These are phyloP conservation scores for Peronospora belbahrii DNA, from an alignment of 352 stramenopile species.

Conservation along the genomic window DNA sequence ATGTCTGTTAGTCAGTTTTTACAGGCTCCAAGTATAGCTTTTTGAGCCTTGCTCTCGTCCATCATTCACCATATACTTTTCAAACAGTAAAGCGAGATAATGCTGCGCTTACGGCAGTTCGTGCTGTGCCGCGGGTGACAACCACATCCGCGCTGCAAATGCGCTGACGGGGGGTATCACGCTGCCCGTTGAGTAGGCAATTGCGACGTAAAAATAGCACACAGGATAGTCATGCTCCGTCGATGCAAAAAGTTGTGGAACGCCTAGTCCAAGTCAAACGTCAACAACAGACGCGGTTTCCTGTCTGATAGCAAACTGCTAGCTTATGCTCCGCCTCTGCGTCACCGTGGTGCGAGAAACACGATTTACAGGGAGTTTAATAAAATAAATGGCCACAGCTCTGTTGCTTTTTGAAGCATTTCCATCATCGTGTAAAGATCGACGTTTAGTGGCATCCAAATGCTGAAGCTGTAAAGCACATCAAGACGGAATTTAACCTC, in stretches of 20 bases:
- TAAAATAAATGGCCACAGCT: slow-evolving; percentile 25
- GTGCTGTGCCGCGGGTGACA: slow-evolving; percentile 30
- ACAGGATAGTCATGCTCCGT: slow-evolving; percentile 30
- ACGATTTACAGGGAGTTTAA: slow-evolving; percentile 24
- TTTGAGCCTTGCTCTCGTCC: slow-evolving; percentile 16
- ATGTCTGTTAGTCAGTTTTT: slow-evolving; percentile 21
- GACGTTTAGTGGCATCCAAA: slow-evolving; percentile 16
- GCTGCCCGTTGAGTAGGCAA: slow-evolving; percentile 24
- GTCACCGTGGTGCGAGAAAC: slow-evolving; percentile 26
- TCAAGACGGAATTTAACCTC: slow-evolving; percentile 35
- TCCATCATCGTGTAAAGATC: slow-evolving; percentile 24
- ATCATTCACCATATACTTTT: slow-evolving; percentile 21
- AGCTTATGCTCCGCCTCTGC: slow-evolving; percentile 32
- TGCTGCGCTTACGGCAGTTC: slow-evolving; percentile 21
- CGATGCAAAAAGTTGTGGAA: slow-evolving; percentile 31
- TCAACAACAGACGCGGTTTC: slow-evolving; percentile 13
- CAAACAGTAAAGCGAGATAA: slow-evolving; percentile 20
- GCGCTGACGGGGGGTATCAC: slow-evolving; percentile 16
- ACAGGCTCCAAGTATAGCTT: slow-evolving; percentile 11
- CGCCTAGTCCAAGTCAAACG: slow-evolving; percentile 13
- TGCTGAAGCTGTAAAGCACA: slow-evolving; percentile 23
- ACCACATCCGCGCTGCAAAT: slow-evolving; percentile 27
- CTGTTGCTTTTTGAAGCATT: slow-evolving; percentile 27
- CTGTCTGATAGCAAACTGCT: slow-evolving; percentile 30
- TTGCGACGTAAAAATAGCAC: slow-evolving; percentile 26